These are phyloP conservation scores for Cynara cardunculus DNA, from an alignment of 129 eudicot genomes.

Conservation along the genomic window DNA sequence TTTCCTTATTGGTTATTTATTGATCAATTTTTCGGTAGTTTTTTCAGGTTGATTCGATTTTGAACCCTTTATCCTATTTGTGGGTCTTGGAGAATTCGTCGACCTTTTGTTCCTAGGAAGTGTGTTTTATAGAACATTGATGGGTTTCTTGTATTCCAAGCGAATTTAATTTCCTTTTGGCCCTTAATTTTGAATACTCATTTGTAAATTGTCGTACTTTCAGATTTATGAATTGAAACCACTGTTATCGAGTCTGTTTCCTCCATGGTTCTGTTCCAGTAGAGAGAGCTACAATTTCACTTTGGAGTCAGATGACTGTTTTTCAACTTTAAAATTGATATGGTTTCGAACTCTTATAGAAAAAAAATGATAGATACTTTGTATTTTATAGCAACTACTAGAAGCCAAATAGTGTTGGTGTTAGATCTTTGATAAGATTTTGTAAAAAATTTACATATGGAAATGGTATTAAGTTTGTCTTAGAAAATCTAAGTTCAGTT, in stretches of 20 bases:
- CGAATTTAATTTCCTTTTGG: neutral
- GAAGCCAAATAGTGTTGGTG: slow-evolving; percentile 7
- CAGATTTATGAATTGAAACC: neutral
- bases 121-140: slow-evolving; percentile 13
- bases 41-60: neutral
- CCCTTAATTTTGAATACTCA: neutral
- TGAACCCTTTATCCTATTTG: neutral
- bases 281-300: neutral
- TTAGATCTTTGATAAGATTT: neutral
- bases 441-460: neutral
- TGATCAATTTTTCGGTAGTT: neutral
- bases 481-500: neutral
- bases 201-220: neutral
- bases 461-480: neutral
- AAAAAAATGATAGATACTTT: neutral
- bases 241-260: neutral
- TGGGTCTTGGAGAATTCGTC: slow-evolving; percentile 11
- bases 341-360: neutral
- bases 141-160: neutral
- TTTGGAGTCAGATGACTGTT: neutral
- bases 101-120: neutral
- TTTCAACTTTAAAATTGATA: neutral
- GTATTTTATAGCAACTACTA: neutral
- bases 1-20: neutral
- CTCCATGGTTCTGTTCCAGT: neutral